These are phyloP conservation scores for Beauveria rudraprayagi DNA, from an alignment of 2,329 filamentous ascomycete species.

Conservation along the genomic window DNA sequence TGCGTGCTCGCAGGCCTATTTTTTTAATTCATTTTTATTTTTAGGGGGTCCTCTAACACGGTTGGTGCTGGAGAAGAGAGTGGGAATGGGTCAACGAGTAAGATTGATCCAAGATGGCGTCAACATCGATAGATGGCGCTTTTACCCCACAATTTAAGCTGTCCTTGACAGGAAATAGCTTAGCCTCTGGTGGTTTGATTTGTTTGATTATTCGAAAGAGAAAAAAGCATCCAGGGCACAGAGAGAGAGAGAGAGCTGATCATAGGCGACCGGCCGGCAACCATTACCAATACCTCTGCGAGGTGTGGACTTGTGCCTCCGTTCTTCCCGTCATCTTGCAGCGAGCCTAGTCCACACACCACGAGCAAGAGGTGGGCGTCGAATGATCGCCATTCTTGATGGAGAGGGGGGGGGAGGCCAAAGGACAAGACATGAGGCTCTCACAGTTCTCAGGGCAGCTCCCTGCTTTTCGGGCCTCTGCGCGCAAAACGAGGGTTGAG, in stretches of 20 bases:
- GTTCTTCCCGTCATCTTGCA: neutral
- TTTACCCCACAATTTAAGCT: slow-evolving; percentile 4
- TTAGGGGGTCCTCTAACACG: neutral
- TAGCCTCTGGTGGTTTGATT: neutral
- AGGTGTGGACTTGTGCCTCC: neutral
- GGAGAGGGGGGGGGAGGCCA: neutral
- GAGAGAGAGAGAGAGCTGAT: neutral
- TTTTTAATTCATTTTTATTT: neutral
- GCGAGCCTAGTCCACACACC: neutral
- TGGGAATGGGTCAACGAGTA: slow-evolving; percentile 6
- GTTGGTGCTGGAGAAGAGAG: neutral
- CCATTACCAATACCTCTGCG: neutral
- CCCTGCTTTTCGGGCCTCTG: neutral
- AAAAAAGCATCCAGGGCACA: neutral
- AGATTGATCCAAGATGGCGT: slow-evolving; percentile 13
- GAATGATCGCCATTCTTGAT: neutral
- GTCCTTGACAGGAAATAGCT: neutral
- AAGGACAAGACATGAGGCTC: neutral
- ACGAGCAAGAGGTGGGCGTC: neutral
- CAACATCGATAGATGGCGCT: slow-evolving; percentile 8
- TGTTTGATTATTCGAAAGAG: neutral
- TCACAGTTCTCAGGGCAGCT: neutral
- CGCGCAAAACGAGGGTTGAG: neutral
- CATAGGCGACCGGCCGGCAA: neutral
- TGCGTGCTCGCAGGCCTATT: slow-evolving; percentile 9